Conservation (phyloP, 257 asterid species). For the Solanum etuberosum region DNA sequence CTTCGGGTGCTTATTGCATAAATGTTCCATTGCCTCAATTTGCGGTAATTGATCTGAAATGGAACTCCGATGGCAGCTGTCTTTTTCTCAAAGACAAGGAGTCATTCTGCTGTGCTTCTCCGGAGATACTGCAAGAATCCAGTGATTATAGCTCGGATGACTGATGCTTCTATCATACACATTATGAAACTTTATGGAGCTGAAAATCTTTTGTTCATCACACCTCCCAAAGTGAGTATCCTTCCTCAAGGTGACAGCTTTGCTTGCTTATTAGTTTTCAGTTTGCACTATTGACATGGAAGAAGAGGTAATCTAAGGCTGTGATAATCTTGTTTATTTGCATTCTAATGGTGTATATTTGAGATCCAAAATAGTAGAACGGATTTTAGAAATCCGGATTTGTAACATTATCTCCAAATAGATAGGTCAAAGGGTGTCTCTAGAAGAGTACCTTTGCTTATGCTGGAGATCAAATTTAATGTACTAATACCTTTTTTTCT, state of each 20-base stretch:
- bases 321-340: background rate
- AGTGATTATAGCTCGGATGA: conserved; percentile 90
- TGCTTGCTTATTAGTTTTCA: background rate
- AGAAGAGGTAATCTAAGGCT: background rate
- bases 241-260: background rate
- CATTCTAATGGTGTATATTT: background rate
- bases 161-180: conserved; percentile 6
- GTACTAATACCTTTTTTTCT: background rate
- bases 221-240: background rate
- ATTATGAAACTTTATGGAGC: background rate
- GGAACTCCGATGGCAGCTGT: conserved; percentile 86
- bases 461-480: background rate
- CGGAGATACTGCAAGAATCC: conserved; percentile 71
- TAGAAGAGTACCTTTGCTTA: background rate
- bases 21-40: conserved; percentile 65
- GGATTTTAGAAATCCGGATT: background rate
- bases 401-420: background rate
- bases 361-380: background rate
- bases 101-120: conserved; percentile 76
- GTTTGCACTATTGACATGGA: background rate
- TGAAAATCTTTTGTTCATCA: background rate
- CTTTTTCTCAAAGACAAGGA: conserved; percentile 87
- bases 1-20: conserved; percentile 86
- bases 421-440: background rate
- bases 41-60: conserved; percentile 60